phyloP scores from a whole-genome alignment of 2,329 filamentous ascomycete genomes.

The Ophiobolus disseminans region DNA sequence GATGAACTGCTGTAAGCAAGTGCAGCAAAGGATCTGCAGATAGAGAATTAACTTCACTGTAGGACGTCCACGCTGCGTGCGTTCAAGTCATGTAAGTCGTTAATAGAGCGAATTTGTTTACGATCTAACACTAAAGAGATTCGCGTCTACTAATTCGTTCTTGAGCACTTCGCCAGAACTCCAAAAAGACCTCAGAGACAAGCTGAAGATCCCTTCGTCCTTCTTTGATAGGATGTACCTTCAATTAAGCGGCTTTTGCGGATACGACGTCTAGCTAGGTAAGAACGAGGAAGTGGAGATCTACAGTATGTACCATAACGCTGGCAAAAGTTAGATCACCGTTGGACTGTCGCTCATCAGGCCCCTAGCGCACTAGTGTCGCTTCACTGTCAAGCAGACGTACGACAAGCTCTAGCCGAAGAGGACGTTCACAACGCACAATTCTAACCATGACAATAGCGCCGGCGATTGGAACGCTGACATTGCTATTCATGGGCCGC shows the following conservation, averaged over 20 bases:
- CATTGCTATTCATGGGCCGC: not conserved
- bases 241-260: constrained; percentile 17
- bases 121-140: not conserved
- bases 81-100: not conserved
- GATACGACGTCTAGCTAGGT: constrained; percentile 7
- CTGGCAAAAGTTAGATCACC: not conserved
- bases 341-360: not conserved
- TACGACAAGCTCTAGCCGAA: constrained; percentile 17
- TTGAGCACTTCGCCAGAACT: not conserved
- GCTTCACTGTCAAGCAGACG: constrained; percentile 20
- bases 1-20: not conserved
- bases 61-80: not conserved
- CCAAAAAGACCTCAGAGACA: not conserved
- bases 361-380: constrained; percentile 6
- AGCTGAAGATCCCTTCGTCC: constrained; percentile 8
- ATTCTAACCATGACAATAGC: constrained; percentile 2
- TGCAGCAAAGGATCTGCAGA: not conserved
- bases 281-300: constrained; percentile 5
- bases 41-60: not conserved
- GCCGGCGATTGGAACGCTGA: not conserved
- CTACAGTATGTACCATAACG: constrained; percentile 10
- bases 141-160: not conserved
- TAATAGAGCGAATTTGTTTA: not conserved
- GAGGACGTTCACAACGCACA: constrained; percentile 16
- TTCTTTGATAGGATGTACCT: constrained; percentile 17